Evolutionary conservation across 169 alveolate species (phyloP).

Genomic region (Plasmodium malariae): DNA sequence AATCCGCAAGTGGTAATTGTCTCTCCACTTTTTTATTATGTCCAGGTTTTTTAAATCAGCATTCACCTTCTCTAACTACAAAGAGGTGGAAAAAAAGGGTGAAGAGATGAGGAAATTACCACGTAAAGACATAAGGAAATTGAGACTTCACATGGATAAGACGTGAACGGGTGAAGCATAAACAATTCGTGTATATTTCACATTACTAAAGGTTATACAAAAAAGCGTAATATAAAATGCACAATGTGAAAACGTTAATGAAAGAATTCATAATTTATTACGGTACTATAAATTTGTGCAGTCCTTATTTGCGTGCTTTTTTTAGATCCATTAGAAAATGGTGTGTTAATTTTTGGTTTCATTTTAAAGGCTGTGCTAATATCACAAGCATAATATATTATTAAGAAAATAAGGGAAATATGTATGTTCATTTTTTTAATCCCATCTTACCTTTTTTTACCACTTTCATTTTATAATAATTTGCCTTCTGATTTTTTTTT

Average conservation of each 20-base stretch:
- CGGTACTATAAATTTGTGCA: slow-evolving; percentile 36
- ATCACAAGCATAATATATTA: slow-evolving; percentile 14
- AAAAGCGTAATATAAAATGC: neutral
- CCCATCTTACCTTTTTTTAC: slow-evolving; percentile 4
- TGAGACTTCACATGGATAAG: too few species aligned
- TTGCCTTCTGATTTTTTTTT: neutral
- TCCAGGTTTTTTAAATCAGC: slow-evolving; percentile 42
- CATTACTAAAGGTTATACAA: neutral
- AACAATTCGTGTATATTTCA: too few species aligned
- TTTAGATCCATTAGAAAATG: neutral
- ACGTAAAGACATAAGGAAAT: neutral
- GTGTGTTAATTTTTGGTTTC: neutral
- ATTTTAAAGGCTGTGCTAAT: slow-evolving; percentile 26
- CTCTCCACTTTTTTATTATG: slow-evolving; percentile 67
- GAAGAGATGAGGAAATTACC: neutral
- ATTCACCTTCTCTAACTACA: slow-evolving; percentile 40
- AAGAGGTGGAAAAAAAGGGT: neutral
- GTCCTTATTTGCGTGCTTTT: neutral
- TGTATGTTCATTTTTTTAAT: slow-evolving; percentile 50
- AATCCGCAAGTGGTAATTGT: slow-evolving; percentile 59
- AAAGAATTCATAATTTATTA: slow-evolving; percentile 6
- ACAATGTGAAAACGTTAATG: neutral
- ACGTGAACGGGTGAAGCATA: too few species aligned
- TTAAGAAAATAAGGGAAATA: slow-evolving; percentile 2
- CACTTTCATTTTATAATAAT: too few species aligned